A percentile compares a stretch with the other conserved stretches of the same genome.
These are phyloP conservation scores for Candida frijolesensis DNA, from an alignment of 1,139 yeast genomes.

Conservation along the genomic window DNA sequence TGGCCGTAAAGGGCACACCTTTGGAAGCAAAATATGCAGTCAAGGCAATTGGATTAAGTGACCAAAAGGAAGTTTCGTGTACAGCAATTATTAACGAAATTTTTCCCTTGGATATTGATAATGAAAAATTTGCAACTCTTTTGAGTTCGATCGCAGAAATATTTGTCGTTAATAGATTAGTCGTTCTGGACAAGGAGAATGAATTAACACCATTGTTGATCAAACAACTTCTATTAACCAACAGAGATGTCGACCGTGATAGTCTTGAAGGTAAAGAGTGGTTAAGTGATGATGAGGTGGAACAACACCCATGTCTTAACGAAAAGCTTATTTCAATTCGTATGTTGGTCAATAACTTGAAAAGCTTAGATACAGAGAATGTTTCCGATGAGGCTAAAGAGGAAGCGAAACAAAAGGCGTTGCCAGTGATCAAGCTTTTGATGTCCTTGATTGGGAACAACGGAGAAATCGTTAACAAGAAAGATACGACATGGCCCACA, in stretches of 20 bases:
- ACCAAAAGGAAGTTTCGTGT: conserved; percentile 41
- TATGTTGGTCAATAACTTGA: conserved; percentile 65
- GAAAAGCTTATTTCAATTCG: conserved; percentile 58
- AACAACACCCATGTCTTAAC: conserved; percentile 34
- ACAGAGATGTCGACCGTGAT: conserved; percentile 29
- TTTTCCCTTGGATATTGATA: conserved; percentile 51
- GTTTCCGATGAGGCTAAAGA: conserved; percentile 29
- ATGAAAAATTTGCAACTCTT: conserved; percentile 51
- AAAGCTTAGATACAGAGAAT: conserved; percentile 39
- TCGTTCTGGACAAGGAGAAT: conserved; percentile 55
- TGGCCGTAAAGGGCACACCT: conserved; percentile 58
- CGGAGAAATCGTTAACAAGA: conserved; percentile 72
- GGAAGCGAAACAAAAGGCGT: conserved; percentile 41
- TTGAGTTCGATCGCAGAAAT: conserved; percentile 65
- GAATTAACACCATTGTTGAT: conserved; percentile 64
- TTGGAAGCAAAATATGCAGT: conserved; percentile 67
- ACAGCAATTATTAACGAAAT: conserved; percentile 42
- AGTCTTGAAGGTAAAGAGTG: conserved; percentile 29
- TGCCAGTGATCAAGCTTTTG: conserved; percentile 68
- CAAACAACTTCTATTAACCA: conserved; percentile 59
- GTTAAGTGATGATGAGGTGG: conserved; percentile 58
- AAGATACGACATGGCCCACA: conserved; percentile 54
- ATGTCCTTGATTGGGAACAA: conserved; percentile 70
- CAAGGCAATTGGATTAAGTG: conserved; percentile 55
- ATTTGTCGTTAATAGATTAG: conserved; percentile 51